Evolutionary conservation across 305 asterid genomes (phyloP), one percentile per base, ranked within the genome.

Genomic region (Plantago rigida): DNA sequence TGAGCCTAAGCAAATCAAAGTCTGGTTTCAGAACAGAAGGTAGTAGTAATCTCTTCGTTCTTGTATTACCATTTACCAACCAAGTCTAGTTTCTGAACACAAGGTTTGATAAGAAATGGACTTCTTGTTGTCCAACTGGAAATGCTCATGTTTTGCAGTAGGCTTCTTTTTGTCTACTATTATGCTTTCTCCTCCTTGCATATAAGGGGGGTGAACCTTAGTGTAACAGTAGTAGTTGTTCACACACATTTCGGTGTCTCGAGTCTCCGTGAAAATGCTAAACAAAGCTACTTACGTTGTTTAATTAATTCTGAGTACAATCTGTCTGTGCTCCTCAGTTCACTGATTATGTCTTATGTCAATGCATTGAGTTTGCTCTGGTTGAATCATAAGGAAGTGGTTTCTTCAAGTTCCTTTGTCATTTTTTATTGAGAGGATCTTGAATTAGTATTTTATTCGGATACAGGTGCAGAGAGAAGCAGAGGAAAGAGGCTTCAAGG

Each of bases 1-100:
- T 50, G 90, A 81, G 75, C 82, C 85, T 45, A 83, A 73, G 70
- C 90, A 83, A 67, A 83, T 83, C 77, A 83, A 81, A 75, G 87
- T 83, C 62, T 83, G 90, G 90, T 83, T 81, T 52, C 90, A 83
- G 68, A 83, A 83, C 62, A 71, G 86, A 67, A 78, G 89, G 89
- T 82, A 60, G 3, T 10, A 12, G 44, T 36, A 36, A 36, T 36
- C 44, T 8, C 44, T 36, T 36, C 2, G 2, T 36, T 36, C 44
- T 36, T 28, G 29, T 53, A 22, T 22, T 22, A 22, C 26, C 26
- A 22, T 22, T 22, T 22, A 22, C 26, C 26, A 22, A 22, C 2
- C 26, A 22, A 22, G 26, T 22, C 2, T 22, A 22, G 26, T 22
- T 22, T 22, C 26, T 1, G 26, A 22, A 22, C 2, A 22, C 26